These are phyloP conservation scores for Phaeoacremonium minimum DNA, from an alignment of 2,329 filamentous ascomycete genomes.

Conservation along the genomic window DNA sequence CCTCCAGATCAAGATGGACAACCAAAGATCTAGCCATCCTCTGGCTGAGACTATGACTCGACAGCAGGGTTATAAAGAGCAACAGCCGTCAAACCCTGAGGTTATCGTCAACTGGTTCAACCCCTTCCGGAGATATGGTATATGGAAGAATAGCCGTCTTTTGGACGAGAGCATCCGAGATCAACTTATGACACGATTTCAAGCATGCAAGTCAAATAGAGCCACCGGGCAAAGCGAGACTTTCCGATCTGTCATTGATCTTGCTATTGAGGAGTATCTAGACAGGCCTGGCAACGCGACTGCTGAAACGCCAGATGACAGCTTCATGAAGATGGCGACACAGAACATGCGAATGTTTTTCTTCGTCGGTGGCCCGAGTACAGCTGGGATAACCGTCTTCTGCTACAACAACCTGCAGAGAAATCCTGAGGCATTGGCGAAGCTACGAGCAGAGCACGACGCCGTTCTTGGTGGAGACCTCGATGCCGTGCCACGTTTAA, in stretches of 20 bases:
- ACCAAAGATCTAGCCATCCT: slow-evolving; percentile 4
- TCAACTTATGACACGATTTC: slow-evolving; percentile 9
- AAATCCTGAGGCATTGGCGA: slow-evolving; percentile 14
- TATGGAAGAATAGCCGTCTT: slow-evolving; percentile 10
- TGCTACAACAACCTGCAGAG: slow-evolving; percentile 13
- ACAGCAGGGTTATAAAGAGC: slow-evolving; percentile 5
- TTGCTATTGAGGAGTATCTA: slow-evolving; percentile 16
- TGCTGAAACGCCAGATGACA: slow-evolving; percentile 1
- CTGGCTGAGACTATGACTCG: slow-evolving; percentile 8
- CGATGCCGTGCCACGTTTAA: slow-evolving; percentile 21
- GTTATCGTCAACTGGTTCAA: slow-evolving; percentile 8
- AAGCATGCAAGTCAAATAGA: too few relatives aligned
- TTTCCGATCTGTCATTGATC: slow-evolving; percentile 18
- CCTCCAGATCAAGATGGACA: slow-evolving; percentile 6
- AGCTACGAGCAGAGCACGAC: slow-evolving; percentile 22
- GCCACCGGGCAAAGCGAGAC: slow-evolving; percentile 19
- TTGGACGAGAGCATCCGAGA: slow-evolving; percentile 6
- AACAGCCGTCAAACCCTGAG: slow-evolving; percentile 6
- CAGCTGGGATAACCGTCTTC: slow-evolving; percentile 7
- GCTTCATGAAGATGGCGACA: slow-evolving; percentile 4
- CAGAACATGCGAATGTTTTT: slow-evolving; percentile 22
- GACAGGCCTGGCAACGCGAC: slow-evolving; percentile 1
- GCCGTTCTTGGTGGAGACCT: slow-evolving; percentile 18
- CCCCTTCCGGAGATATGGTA: slow-evolving; percentile 2
- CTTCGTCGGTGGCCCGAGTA: slow-evolving; percentile 9